Evolutionary conservation across 2,329 filamentous ascomycete species (phyloP), one percentile per base, ranked within the genome.

Genomic region (Fusarium sp.): DNA sequence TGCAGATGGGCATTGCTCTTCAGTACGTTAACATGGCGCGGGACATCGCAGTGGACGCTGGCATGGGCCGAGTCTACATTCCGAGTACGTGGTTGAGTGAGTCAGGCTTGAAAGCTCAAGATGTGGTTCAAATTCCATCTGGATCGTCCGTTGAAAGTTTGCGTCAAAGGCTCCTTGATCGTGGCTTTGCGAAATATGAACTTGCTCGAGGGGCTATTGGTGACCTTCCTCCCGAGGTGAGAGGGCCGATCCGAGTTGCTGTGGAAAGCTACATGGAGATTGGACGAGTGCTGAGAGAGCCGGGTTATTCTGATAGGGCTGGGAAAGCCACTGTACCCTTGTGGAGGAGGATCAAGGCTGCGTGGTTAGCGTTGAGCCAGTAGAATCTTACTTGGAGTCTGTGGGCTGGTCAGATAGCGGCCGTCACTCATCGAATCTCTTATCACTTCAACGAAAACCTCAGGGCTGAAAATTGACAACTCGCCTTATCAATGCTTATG

Each of bases 231-330:
- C 57, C 69, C 0, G 88, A 91, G 76, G 90, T 89, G 0, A 86
- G 90, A 72, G 91, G 88, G 0, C 90, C 91, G 1, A 90, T 94
- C 79, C 85, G 91, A 14, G 92, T 93, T 6, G 92, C 92, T 1
- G 91, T 94, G 0, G 92, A 94, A 81, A 93, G 91, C 73, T 94
- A 94, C 78, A 92, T 94, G 89, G 92, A 93, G 79, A 94, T 94
- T 79, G 92, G 91, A 16, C 83, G 91, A 48, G 89, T 92, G n/a
- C 78, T 93, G 29, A 82, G 84, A 64, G 83, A 87, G 56, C 70
- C 65, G 0, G 68, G 69, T 0, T 86, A 85, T 68, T 74, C 80
- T 33, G 81, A 86, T 5, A 86, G 84, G 66, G 83, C 76, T 43
- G 83, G 83, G 7, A 81, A 79, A 59, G 85, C 85, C 4, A 87